Evolutionary conservation across 2,329 filamentous ascomycete species (phyloP), one percentile per base, ranked within the genome.

Genomic region (Botrytis galanthina): DNA sequence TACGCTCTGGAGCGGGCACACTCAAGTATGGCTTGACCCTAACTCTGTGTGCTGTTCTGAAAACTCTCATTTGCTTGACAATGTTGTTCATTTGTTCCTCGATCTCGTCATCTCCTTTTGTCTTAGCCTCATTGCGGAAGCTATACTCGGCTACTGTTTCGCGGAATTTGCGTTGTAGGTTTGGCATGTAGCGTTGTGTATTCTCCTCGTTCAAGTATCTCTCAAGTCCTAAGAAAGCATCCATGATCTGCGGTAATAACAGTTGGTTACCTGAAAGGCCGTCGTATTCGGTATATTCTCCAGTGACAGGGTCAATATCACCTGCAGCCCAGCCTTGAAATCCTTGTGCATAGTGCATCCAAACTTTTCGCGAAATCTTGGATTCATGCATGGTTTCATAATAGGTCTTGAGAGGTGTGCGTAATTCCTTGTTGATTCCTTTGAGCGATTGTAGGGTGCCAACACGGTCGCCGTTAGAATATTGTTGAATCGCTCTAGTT

Each of bases 241-340:
- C 82, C 10, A 83, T 46, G 1, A 78, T 79, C 70, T 81, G 79
- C 64, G 83, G 82, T 26, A 83, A 64, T 18, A 82, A 73, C 1
- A 81, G 70, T 60, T 83, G 82, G 68, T 82, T 83, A 0, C 81
- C 82, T 59, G 78, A 81, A 10, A 83, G 76, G 37, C 82, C 82
- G 73, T 82, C 80, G 63, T 78, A 82, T 63, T 81, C 79, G 37
- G 79, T 74, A 60, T 73, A 78, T 69, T 79, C 75, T 5, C 78
- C 78, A 39, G 79, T 75, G 26, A 78, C 63, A 14, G 70, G 63
- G 54, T 74, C 70, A 8, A 75, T 75, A 8, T 78, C 73, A n/a
- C 80, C 81, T 51, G 77, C 75, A 7, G 80, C 82, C 82, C 82
- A 84, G 18, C 76, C 82, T 57, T 80, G 80, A 60, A 83, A 83